Conservation (phyloP, 371 early-diverging fungal species). For the Mortierella sp. region DNA sequence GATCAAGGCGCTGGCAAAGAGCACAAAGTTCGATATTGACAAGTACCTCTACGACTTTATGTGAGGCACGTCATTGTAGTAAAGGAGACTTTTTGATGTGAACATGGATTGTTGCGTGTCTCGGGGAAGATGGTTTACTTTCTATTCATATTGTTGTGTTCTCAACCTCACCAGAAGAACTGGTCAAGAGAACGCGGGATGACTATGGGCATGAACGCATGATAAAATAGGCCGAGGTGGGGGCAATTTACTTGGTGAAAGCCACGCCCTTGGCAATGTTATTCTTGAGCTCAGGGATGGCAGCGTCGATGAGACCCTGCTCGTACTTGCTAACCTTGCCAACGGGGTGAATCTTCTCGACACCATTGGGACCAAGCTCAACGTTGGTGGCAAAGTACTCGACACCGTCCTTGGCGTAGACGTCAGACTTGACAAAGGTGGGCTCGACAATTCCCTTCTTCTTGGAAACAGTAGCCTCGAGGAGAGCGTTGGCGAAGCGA, state of each 20-base stretch:
- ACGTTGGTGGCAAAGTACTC: constrained; percentile 97
- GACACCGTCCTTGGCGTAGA: constrained; percentile 78
- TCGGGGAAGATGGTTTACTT: not conserved
- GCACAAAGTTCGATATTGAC: constrained; percentile 83
- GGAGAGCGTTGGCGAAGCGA: constrained; percentile 92
- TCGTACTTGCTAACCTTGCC: constrained; percentile 91
- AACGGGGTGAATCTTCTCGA: constrained; percentile 91
- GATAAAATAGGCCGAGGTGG: no score
- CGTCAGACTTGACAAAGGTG: constrained; percentile 90
- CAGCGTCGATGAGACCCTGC: constrained; percentile 87
- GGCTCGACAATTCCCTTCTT: constrained; percentile 93
- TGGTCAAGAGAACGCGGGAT: not conserved
- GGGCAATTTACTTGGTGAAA: constrained; percentile 42
- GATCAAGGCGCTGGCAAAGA: constrained; percentile 70
- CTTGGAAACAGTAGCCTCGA: constrained; percentile 88
- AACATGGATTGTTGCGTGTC: constrained; percentile 1
- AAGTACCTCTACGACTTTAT: constrained; percentile 85
- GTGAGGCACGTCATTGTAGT: constrained; percentile 3
- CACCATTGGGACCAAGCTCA: constrained; percentile 95
- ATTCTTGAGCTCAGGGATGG: constrained; percentile 92
- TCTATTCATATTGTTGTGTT: no score
- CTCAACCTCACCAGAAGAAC: not conserved
- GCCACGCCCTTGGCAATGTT: constrained; percentile 89
- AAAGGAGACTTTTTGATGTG: not conserved
- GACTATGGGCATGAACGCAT: no score